A percentile compares a stretch with the other conserved stretches of the same genome.
Evolutionary conservation across 768 basidiomycete species (phyloP).

Genomic region (Serendipita sp.): DNA sequence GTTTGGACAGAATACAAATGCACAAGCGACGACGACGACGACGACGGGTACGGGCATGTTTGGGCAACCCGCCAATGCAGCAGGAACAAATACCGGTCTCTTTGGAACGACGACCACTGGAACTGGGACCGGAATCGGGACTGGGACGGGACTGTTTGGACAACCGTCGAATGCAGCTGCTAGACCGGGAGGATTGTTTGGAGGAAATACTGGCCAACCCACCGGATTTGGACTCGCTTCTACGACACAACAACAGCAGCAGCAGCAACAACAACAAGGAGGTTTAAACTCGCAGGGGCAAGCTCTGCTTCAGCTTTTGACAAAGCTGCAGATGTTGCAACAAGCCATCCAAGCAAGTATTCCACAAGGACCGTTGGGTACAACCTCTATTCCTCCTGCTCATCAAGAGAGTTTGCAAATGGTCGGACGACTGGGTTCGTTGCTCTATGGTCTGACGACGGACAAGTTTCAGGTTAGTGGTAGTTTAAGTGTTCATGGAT

Average conservation of each 20-base stretch:
- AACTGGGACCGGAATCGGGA: too few species aligned
- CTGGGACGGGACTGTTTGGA: constrained; percentile 7
- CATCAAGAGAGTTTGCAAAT: constrained; percentile 54
- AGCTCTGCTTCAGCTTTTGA: constrained; percentile 19
- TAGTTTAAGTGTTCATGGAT: not conserved
- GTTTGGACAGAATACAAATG: not conserved
- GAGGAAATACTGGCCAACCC: constrained; percentile 7
- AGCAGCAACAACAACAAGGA: constrained; percentile 13
- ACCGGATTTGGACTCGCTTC: constrained; percentile 6
- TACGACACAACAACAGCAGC: constrained; percentile 10
- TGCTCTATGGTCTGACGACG: constrained; percentile 34
- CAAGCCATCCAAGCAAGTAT: constrained; percentile 14
- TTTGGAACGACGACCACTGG: constrained; percentile 8
- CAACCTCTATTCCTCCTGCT: constrained; percentile 22
- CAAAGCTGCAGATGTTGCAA: constrained; percentile 15
- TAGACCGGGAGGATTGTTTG: constrained; percentile 9
- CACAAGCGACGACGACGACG: not conserved
- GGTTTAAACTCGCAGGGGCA: constrained; percentile 16
- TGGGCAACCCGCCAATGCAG: constrained; percentile 4
- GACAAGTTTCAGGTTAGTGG: constrained; percentile 64
- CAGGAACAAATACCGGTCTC: constrained; percentile 2
- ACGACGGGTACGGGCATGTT: not conserved
- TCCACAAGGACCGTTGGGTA: constrained; percentile 9
- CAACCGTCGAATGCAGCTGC: constrained; percentile 8
- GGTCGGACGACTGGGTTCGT: not conserved